Evolutionary conservation across 257 asterid species (phyloP).

Genomic region (Solanum pennellii): DNA sequence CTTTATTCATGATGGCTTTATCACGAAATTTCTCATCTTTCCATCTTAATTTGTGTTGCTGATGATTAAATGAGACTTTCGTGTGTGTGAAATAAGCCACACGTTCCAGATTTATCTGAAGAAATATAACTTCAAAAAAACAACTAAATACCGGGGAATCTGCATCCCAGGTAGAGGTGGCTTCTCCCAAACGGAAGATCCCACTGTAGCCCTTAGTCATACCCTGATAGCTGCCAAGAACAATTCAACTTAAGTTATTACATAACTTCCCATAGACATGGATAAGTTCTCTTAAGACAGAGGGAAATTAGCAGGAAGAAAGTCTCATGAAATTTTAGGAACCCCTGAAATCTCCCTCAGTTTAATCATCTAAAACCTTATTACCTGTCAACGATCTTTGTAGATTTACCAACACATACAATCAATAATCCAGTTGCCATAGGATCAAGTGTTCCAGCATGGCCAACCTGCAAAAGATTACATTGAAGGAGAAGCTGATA

Average conservation of each 20-base stretch:
- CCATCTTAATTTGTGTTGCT: background rate
- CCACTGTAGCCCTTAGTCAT: constrained; percentile 97
- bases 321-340: background rate
- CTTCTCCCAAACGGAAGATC: constrained; percentile 89
- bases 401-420: constrained; percentile 94
- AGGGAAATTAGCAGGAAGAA: background rate
- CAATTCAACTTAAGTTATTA: background rate
- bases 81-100: background rate
- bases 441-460: constrained; percentile 99
- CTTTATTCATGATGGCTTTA: background rate
- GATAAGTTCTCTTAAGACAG: background rate
- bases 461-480: constrained; percentile 66
- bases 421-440: constrained; percentile 97
- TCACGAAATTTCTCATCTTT: background rate
- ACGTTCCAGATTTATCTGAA: background rate
- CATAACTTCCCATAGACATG: background rate
- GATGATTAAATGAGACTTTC: background rate
- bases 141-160: constrained; percentile 75
- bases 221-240: constrained; percentile 74
- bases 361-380: background rate
- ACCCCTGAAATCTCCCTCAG: background rate
- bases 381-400: constrained; percentile 85
- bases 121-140: background rate
- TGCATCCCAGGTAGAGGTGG: constrained; percentile 98
- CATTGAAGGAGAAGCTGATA: background rate